Percentiles rank a stretch among this genome's conserved stretches.
Evolutionary conservation across 2,329 filamentous ascomycete species (phyloP).

Genomic region (Pestalotiopsis sp.): DNA sequence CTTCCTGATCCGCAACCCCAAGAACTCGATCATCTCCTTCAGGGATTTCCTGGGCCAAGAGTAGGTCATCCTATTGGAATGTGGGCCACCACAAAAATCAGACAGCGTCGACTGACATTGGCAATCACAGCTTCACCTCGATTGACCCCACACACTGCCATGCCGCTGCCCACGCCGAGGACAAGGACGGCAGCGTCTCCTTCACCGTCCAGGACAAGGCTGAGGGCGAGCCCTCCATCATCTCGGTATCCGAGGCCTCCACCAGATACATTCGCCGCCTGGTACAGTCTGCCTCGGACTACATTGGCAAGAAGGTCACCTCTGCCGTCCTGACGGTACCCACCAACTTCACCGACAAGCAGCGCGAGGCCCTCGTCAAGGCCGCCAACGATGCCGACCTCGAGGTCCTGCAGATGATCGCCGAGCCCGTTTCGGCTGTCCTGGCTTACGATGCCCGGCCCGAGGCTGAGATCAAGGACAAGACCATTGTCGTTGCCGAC

Average conservation of each 20-base stretch:
- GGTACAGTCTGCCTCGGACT: constrained; percentile 82
- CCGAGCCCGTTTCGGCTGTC: constrained; percentile 85
- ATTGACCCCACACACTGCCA: constrained; percentile 97
- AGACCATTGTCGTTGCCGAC: constrained; percentile 88
- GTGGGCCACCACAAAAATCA: background rate
- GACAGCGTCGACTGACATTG: constrained; percentile 16
- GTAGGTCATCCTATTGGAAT: constrained; percentile 50
- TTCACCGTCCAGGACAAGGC: constrained; percentile 83
- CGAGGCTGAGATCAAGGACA: constrained; percentile 75
- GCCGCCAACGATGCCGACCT: constrained; percentile 80
- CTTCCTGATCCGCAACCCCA: constrained; percentile 88
- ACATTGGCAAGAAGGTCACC: constrained; percentile 88
- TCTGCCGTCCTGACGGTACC: constrained; percentile 94
- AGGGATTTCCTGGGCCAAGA: constrained; percentile 94
- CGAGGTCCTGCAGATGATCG: constrained; percentile 90
- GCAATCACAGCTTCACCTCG: constrained; percentile 72
- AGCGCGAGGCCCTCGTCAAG: constrained; percentile 77
- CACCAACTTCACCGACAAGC: constrained; percentile 87
- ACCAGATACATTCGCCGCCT: constrained; percentile 85
- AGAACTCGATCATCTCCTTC: constrained; percentile 95
- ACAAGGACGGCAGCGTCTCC: constrained; percentile 69
- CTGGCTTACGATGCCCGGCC: constrained; percentile 89
- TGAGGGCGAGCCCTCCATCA: constrained; percentile 64
- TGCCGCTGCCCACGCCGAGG: constrained; percentile 85
- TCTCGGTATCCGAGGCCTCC: constrained; percentile 79